phyloP scores from a whole-genome alignment of 2,329 filamentous ascomycete genomes.

The Pseudogymnoascus verrucosus region DNA sequence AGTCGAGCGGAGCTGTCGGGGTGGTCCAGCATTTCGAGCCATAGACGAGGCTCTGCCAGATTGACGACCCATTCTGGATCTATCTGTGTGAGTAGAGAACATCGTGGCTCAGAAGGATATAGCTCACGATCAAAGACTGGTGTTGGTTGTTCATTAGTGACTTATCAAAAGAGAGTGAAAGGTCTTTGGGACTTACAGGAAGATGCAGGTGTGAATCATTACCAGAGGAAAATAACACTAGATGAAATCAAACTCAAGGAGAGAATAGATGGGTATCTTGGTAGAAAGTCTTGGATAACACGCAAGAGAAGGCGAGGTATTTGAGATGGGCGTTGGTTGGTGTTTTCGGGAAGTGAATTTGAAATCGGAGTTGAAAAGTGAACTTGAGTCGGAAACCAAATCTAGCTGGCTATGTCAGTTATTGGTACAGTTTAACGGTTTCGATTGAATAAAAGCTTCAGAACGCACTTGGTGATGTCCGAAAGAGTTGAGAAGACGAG shows the following conservation, averaged over 20 bases:
- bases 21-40: neutral
- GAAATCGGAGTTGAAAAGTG: neutral
- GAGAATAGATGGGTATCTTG: neutral
- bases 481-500: neutral
- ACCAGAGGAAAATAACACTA: neutral
- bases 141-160: neutral
- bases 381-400: neutral
- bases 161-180: neutral
- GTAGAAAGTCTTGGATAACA: neutral
- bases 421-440: neutral
- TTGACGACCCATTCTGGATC: neutral
- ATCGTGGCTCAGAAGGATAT: neutral
- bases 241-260: neutral
- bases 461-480: neutral
- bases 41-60: neutral
- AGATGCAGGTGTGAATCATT: neutral
- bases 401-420: neutral
- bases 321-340: neutral
- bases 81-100: neutral
- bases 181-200: neutral
- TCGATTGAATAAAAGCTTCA: neutral
- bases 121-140: neutral
- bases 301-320: neutral
- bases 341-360: neutral
- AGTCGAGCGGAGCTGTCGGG: neutral